phyloP scores from a whole-genome alignment of 2,329 filamentous ascomycete species.

The Raffaelea deltoideospora region DNA sequence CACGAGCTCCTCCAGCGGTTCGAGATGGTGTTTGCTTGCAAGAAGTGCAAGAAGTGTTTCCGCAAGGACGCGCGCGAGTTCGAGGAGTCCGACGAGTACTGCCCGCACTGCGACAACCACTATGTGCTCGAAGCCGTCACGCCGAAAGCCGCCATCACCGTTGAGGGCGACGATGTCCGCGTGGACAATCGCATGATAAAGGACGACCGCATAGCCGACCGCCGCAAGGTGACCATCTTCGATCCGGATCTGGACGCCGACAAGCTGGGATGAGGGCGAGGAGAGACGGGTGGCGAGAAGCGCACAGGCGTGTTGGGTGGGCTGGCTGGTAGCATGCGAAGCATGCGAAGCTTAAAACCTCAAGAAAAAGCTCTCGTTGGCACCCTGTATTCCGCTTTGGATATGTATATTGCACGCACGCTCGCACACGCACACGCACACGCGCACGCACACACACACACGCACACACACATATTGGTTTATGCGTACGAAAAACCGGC shows the following conservation, averaged over 20 bases:
- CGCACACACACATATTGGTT: no score
- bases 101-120: conserved; percentile 97
- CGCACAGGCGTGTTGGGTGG: no score
- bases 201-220: conserved; percentile 60
- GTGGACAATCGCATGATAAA: conserved; percentile 83
- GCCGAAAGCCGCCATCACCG: conserved; percentile 65
- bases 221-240: conserved; percentile 52
- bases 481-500: no score
- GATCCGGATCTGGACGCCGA: conserved; percentile 62
- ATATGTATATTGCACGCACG: no score
- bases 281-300: no score
- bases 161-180: conserved; percentile 83
- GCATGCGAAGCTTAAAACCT: no score
- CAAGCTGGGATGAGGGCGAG: conserved; percentile 49
- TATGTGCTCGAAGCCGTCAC: conserved; percentile 82
- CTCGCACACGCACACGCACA: no score
- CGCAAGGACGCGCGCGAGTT: conserved; percentile 86
- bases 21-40: conserved; percentile 94
- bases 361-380: no score
- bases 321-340: no score
- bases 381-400: no score
- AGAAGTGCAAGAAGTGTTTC: conserved; percentile 98
- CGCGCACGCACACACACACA: no score
- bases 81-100: conserved; percentile 96
- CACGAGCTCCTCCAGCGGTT: conserved; percentile 62